Evolutionary conservation across 306 rosid species (phyloP).

Genomic region (Dalbergia oliveri): DNA sequence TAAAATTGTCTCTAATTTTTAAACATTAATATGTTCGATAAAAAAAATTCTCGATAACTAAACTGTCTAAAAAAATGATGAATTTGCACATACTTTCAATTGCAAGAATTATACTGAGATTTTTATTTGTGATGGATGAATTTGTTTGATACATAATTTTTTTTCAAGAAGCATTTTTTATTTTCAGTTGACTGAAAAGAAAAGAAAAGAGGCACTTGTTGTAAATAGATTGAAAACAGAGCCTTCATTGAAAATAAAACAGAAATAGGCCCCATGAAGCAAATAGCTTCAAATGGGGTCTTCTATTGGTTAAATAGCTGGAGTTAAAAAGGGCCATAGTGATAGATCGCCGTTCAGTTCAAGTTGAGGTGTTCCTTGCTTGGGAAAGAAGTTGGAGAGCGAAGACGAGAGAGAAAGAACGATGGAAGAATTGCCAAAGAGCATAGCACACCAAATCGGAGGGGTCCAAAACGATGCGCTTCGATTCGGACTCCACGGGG

Average conservation of each 20-base stretch:
- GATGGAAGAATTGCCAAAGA: conserved; percentile 73
- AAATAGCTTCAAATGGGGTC: background rate
- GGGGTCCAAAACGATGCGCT: conserved; percentile 81
- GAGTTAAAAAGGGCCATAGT: background rate
- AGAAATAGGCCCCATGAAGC: background rate
- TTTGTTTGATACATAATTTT: too few species aligned
- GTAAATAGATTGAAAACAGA: background rate
- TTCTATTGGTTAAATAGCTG: background rate
- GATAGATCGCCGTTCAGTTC: background rate
- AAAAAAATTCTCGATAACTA: too few species aligned
- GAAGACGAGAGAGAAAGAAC: conserved; percentile 30
- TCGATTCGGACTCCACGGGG: conserved; percentile 82
- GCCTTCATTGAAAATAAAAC: conserved; percentile 12
- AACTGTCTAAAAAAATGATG: too few species aligned
- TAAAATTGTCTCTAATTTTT: too few species aligned
- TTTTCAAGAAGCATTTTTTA: too few species aligned
- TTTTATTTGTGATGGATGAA: too few species aligned
- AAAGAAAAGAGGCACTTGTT: background rate
- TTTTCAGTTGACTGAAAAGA: too few species aligned
- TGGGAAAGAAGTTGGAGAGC: conserved; percentile 26
- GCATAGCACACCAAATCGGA: conserved; percentile 83
- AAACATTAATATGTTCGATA: too few species aligned
- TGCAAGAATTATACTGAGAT: too few species aligned
- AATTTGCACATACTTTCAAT: too few species aligned
- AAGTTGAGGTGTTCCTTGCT: background rate